These are phyloP conservation scores for Salix purpurea DNA, from an alignment of 345 rosid genomes.

Conservation along the genomic window DNA sequence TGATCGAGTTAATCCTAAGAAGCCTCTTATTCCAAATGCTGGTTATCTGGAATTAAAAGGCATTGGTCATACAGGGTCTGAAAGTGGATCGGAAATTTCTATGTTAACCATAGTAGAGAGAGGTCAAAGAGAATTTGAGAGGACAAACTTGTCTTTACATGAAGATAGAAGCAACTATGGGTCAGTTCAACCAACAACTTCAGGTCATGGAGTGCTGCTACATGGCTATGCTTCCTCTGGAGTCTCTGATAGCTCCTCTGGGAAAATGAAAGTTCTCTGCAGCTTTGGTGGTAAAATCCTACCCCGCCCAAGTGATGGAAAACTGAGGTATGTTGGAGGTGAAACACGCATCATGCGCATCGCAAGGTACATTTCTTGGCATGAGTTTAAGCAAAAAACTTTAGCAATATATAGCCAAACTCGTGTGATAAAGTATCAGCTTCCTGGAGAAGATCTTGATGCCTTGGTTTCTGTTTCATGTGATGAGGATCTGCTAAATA, in stretches of 20 bases:
- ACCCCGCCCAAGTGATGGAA: constrained; percentile 87
- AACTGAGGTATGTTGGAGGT: constrained; percentile 90
- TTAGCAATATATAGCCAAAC: constrained; percentile 57
- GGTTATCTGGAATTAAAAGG: constrained; percentile 65
- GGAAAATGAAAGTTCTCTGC: constrained; percentile 70
- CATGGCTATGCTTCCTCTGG: constrained; percentile 36
- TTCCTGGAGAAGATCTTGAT: constrained; percentile 95
- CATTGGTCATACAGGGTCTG: constrained; percentile 55
- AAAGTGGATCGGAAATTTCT: constrained; percentile 57
- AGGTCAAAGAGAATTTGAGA: constrained; percentile 47
- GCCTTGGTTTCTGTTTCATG: constrained; percentile 87
- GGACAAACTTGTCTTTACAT: constrained; percentile 33
- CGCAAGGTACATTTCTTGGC: constrained; percentile 61
- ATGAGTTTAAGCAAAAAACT: constrained; percentile 55
- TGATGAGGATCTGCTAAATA: constrained; percentile 81
- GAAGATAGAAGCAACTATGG: constrained; percentile 44
- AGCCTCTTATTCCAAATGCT: constrained; percentile 35
- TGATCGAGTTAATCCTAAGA: constrained; percentile 59
- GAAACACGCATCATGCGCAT: constrained; percentile 65
- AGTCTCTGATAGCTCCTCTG: constrained; percentile 40
- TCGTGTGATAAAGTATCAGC: constrained; percentile 75
- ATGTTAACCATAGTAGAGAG: constrained; percentile 41
- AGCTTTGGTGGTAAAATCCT: constrained; percentile 85
- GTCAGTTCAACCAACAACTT: constrained; percentile 43
- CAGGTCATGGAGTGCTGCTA: constrained; percentile 26